phyloP scores from a whole-genome alignment of 768 basidiomycete genomes.

The Pleurotus tuber-regium region DNA sequence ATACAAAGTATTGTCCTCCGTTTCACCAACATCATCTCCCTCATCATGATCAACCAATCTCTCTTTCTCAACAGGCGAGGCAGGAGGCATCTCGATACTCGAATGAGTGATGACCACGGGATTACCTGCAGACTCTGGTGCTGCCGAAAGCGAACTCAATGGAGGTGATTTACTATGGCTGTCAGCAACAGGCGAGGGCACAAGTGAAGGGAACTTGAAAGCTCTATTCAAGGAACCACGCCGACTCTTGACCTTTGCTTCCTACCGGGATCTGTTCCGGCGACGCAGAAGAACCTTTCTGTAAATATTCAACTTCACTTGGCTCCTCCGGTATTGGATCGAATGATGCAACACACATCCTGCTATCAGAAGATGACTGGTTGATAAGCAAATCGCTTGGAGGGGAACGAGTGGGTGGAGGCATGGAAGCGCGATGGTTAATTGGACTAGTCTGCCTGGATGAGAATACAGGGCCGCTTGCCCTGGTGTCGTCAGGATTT shows the following conservation, averaged over 20 bases:
- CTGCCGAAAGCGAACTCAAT: constrained; percentile 16
- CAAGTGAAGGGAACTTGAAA: constrained; percentile 64
- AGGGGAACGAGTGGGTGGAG: constrained; percentile 52
- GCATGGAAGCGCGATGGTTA: constrained; percentile 67
- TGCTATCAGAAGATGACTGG: constrained; percentile 28
- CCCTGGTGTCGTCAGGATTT: no score
- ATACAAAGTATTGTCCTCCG: constrained; percentile 67
- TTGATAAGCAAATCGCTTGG: constrained; percentile 40
- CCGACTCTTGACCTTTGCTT: constrained; percentile 44
- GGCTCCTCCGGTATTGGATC: constrained; percentile 51
- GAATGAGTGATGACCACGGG: constrained; percentile 50
- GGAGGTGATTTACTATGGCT: constrained; percentile 13
- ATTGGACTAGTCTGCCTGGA: constrained; percentile 30
- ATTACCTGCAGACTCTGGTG: constrained; percentile 18
- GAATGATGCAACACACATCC: constrained; percentile 26
- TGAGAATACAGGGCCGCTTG: no score
- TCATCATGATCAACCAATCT: constrained; percentile 44
- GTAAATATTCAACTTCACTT: constrained; percentile 29
- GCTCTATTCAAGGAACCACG: constrained; percentile 77
- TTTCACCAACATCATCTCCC: constrained; percentile 73
- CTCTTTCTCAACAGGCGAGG: constrained; percentile 79
- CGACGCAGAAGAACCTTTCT: constrained; percentile 9
- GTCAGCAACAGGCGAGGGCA: constrained; percentile 28
- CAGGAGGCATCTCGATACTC: constrained; percentile 75
- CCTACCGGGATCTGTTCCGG: constrained; percentile 23